Base-by-base conservation (phyloP, 768 basidiomycete genomes). In the Pleurotus tuoliensis region DNA sequence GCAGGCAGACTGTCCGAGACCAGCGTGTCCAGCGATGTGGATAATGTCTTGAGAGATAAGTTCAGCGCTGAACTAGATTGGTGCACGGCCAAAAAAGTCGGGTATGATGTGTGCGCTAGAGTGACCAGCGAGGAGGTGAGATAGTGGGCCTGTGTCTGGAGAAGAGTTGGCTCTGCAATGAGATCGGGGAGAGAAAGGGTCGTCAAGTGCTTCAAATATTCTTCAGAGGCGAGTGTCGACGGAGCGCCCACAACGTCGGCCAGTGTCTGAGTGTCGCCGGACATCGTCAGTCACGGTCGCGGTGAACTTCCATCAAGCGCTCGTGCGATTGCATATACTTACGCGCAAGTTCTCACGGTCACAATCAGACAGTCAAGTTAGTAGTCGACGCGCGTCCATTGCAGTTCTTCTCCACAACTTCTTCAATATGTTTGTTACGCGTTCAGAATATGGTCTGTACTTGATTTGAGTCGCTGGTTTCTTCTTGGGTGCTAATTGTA, bases 21-120 rank as follows among this genome's bases (percentile, higher is more conserved):
- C 4, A 98, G 77, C 37, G 80, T 70, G 56, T 82, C 77, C 56
- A 98, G 84, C 5, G 92, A 92, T 8, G 78, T 69, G 1, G 89
- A 86, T 53, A 98, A 81, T 4, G 88, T 84, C 0, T 81, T 77
- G 58, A 98, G 81, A 1, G 94, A 90, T 3, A 76, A 71, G 1
- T 83, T 76, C 56, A 97, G 81, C 0, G 88, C 83, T 47, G 83
- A 82, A 3, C 92, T 91, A 15, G 90, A 88, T 47, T 80, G 70
- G 67, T 95, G 93, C 9, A 95, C 79, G n/a, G 90, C 87, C 60
- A 96, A 82, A 68, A 97, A 96, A 0, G 93, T 94, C 25, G 90
- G 84, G 69, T 97, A 94, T 20, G 94, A 94, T 3, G 92, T 87
- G 58, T 92, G 89, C 55, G 94, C 95, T 12, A 98, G 81, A 41